Percentiles rank a stretch among this genome's conserved stretches.
phyloP scores from a whole-genome alignment of 2,329 filamentous ascomycete genomes.

The Neonectria hederae region DNA sequence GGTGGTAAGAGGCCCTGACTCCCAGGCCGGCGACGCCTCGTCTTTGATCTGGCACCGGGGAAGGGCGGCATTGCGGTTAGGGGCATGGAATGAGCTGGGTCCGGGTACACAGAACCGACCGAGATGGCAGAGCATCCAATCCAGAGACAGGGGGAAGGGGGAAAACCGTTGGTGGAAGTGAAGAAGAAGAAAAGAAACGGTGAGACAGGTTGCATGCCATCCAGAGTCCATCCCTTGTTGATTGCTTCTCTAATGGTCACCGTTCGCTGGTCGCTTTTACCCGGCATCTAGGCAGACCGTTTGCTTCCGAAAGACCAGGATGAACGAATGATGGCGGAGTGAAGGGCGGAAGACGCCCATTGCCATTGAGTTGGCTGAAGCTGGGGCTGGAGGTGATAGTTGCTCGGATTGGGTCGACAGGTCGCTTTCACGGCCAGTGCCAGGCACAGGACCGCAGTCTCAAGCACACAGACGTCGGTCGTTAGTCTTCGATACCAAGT shows the following conservation, averaged over 20 bases:
- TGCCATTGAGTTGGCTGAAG: slow-evolving; percentile 21
- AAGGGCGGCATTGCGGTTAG: slow-evolving; percentile 20
- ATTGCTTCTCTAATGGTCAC: slow-evolving; percentile 8
- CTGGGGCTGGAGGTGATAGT: slow-evolving; percentile 8
- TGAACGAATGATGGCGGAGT: slow-evolving; percentile 2
- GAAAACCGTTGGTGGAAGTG: neutral
- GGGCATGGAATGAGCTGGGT: slow-evolving; percentile 13
- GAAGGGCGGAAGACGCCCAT: slow-evolving; percentile 18
- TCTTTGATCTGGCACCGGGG: slow-evolving; percentile 28
- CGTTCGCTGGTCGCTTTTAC: neutral
- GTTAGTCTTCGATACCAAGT: slow-evolving; percentile 4
- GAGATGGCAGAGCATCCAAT: slow-evolving; percentile 7
- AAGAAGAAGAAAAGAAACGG: slow-evolving; percentile 18
- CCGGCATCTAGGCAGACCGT: neutral
- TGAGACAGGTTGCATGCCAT: slow-evolving; percentile 25
- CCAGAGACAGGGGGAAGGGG: slow-evolving; percentile 23
- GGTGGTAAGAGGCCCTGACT: slow-evolving; percentile 11
- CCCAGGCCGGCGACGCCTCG: slow-evolving; percentile 1
- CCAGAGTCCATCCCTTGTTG: slow-evolving; percentile 7
- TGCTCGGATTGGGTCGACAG: slow-evolving; percentile 16
- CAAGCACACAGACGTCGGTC: neutral
- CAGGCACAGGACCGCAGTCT: neutral
- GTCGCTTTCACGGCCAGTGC: slow-evolving; percentile 8
- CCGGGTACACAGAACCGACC: neutral
- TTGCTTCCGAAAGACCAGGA: neutral